Percentiles rank a stretch among this genome's conserved stretches.
Evolutionary conservation across 495 filamentous ascomycete species (phyloP).

Genomic region (Sphaerosporella brunnea): DNA sequence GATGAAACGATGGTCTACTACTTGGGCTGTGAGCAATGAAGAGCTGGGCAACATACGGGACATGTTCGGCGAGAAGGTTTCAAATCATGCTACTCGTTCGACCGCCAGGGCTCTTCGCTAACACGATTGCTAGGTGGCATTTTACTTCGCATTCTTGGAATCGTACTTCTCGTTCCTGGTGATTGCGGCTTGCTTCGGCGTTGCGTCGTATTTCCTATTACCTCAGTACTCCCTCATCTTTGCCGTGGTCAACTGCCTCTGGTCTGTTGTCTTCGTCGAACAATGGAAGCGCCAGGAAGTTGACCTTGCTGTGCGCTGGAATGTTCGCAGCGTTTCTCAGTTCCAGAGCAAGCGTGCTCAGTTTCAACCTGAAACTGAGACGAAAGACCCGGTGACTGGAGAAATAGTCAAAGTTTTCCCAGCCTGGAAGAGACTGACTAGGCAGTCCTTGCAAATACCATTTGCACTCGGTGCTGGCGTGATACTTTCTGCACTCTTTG

Average conservation of each 20-base stretch:
- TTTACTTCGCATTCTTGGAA: conserved; percentile 92
- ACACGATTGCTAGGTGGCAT: conserved; percentile 66
- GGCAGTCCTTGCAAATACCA: conserved; percentile 72
- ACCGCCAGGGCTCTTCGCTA: too few species aligned
- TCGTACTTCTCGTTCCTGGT: conserved; percentile 75
- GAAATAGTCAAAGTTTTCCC: conserved; percentile 66
- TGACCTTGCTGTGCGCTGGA: conserved; percentile 82
- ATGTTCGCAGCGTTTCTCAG: conserved; percentile 67
- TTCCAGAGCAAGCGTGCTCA: conserved; percentile 60
- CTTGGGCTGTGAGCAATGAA: conserved; percentile 55
- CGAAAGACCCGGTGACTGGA: conserved; percentile 66
- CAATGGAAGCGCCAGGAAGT: conserved; percentile 93
- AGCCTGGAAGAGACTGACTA: conserved; percentile 51
- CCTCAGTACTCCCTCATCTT: conserved; percentile 75
- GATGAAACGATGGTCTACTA: conserved; percentile 74
- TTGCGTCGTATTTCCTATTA: conserved; percentile 62
- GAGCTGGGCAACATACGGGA: conserved; percentile 77
- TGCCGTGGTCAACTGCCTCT: conserved; percentile 61
- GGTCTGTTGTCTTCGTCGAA: conserved; percentile 83
- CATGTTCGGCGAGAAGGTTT: conserved; percentile 78
- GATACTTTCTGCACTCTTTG: conserved; percentile 63
- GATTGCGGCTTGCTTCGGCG: conserved; percentile 70
- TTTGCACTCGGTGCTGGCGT: conserved; percentile 59
- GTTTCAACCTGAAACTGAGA: conserved; percentile 60
- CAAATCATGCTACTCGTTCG: too few species aligned